Base-by-base conservation (phyloP, 2,329 filamentous ascomycete species). In the Hypoxylon sp. region DNA sequence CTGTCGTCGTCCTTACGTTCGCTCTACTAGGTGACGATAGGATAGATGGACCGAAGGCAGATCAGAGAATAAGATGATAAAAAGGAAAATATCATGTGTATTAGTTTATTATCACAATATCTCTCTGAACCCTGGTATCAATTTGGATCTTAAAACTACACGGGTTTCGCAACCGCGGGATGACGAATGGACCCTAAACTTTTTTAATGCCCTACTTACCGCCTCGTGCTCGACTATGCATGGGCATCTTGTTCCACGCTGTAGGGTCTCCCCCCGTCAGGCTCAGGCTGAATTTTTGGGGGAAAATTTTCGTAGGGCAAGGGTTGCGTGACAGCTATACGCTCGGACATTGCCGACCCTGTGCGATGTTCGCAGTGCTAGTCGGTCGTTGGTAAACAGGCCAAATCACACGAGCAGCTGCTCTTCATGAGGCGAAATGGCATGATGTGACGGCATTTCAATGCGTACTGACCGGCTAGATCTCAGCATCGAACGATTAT, bases 361-460 rank as follows among this genome's bases (percentile, higher is more conserved):
- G 38, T 37, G 29, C 32, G 17, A 31, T 17, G 16, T 11, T 50
- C 6, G 9, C 11, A 34, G 38, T 34, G 21, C 5, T 16, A 23
- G 32, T 27, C 27, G 21, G 17, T 37, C 26, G 13, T 16, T 48
- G 35, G 40, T 36, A 16, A 31, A 23, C 21, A 30, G 21, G 5
- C 25, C 15, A 26, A 20, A 50, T 59, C 55, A 59, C 30, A 26
- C 51, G 32, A 56, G 48, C 15, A 21, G 23, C 15, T 37, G 36
- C 41, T 25, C 2, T 35, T 42, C 29, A 20, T 44, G 45, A 53
- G 44, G 32, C 26, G 25, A 46, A 44, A 52, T 59, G 56, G 56
- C 37, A 50, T 43, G 56, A 59, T 59, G 31, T 59, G 52, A 59
- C 49, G 42, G 25, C 37, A 48, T 53, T 32, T 56, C 23, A 37